phyloP scores from a whole-genome alignment of 2,329 filamentous ascomycete species.

The Shiraia bambusicola region DNA sequence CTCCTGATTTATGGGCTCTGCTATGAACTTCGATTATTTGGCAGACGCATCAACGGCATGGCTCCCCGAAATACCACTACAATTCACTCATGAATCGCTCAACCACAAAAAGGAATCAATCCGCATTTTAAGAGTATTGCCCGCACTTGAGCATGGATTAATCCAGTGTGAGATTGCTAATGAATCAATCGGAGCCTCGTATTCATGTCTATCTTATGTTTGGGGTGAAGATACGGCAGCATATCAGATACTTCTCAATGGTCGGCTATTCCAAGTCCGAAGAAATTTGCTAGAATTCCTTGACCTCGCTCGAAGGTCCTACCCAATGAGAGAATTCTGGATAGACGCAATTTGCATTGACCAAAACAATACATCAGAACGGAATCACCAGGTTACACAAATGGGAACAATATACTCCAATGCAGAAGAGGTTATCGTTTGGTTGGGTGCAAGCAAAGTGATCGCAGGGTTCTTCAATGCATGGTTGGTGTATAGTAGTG shows the following conservation, averaged over 20 bases:
- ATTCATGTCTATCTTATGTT: slow-evolving; percentile 14
- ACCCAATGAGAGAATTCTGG: slow-evolving; percentile 16
- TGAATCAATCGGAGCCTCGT: not conserved
- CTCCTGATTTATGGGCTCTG: no score
- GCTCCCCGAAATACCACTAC: no score
- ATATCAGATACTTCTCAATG: slow-evolving; percentile 4
- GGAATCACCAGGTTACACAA: slow-evolving; percentile 8
- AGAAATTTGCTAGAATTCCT: slow-evolving; percentile 12
- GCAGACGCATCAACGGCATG: no score
- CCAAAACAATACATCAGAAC: slow-evolving; percentile 8
- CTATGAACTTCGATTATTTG: no score
- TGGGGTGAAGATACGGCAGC: slow-evolving; percentile 5
- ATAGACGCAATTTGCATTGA: slow-evolving; percentile 30
- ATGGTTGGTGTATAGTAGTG: no score
- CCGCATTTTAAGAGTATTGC: slow-evolving; percentile 5
- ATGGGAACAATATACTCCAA: slow-evolving; percentile 11
- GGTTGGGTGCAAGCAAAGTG: slow-evolving; percentile 12
- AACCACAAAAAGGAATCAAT: slow-evolving; percentile 5
- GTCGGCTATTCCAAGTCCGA: slow-evolving; percentile 3
- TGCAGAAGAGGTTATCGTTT: not conserved
- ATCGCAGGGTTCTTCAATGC: not conserved
- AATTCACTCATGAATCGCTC: slow-evolving; percentile 4
- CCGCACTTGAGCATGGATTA: not conserved
- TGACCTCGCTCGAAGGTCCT: not conserved
- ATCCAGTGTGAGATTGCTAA: slow-evolving; percentile 8